These are phyloP conservation scores for Butyriboletus loyo DNA, from an alignment of 768 basidiomycete genomes.

Conservation along the genomic window DNA sequence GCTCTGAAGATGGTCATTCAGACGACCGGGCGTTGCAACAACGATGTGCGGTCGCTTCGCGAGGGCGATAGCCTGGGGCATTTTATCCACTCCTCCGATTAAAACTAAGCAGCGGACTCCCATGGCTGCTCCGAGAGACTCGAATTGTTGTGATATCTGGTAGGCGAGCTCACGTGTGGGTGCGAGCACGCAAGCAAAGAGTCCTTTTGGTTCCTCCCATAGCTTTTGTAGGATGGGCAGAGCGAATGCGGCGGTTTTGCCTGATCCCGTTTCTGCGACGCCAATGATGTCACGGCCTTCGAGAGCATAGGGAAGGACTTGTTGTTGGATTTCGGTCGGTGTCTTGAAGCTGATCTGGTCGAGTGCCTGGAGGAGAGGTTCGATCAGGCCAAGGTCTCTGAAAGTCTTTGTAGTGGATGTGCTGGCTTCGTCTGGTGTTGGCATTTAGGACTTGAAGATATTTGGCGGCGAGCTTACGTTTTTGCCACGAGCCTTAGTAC, in stretches of 20 bases:
- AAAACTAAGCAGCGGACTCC: slow-evolving; percentile 89
- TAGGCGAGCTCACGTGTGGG: slow-evolving; percentile 98
- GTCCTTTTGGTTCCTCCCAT: slow-evolving; percentile 92
- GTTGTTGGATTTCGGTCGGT: slow-evolving; percentile 89
- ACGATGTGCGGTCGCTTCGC: slow-evolving; percentile 94
- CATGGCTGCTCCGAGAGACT: slow-evolving; percentile 86
- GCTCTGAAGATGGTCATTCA: slow-evolving; percentile 92
- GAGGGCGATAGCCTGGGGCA: slow-evolving; percentile 85
- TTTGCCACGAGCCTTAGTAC: slow-evolving; percentile 11
- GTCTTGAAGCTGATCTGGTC: slow-evolving; percentile 75
- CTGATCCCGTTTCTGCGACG: slow-evolving; percentile 95
- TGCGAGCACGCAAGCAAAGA: slow-evolving; percentile 91
- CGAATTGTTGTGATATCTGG: slow-evolving; percentile 97
- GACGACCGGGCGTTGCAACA: slow-evolving; percentile 91
- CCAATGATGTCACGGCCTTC: slow-evolving; percentile 96
- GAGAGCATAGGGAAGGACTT: slow-evolving; percentile 83
- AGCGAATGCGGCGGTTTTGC: slow-evolving; percentile 97
- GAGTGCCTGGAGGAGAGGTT: slow-evolving; percentile 84
- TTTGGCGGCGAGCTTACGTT: not conserved
- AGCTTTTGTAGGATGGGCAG: slow-evolving; percentile 93
- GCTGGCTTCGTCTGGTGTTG: slow-evolving; percentile 60
- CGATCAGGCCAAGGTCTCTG: slow-evolving; percentile 81
- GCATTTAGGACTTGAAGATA: slow-evolving; percentile 41
- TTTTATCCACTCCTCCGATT: slow-evolving; percentile 94
- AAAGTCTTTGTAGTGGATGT: slow-evolving; percentile 57